Evolutionary conservation across 306 rosid species (phyloP), one percentile per base, ranked within the genome.

Genomic region (Quercus berberidifolia): DNA sequence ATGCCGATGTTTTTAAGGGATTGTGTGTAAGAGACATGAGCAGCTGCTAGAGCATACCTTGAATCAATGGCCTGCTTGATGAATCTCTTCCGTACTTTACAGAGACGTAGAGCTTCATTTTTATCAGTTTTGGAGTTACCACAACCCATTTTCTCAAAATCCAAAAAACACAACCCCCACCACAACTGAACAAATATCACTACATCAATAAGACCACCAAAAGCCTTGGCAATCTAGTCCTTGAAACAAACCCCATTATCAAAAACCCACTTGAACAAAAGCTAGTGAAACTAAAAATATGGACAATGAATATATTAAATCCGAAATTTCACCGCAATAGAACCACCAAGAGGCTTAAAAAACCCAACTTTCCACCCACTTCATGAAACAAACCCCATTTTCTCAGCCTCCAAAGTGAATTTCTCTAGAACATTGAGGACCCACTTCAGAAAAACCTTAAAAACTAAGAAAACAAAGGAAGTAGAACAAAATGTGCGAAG

Each of bases 1-100:
- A 89, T 75, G 83, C 99, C 99, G 33, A 95, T 78, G 74, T 85
- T 85, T 77, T 89, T 79, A 41, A 95, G 94, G 43, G 99, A 92
- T 76, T 85, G 88, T 55, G 79, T 76, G 82, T 95, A 93, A 43
- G 98, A 91, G 46, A 93, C 92, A 75, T 93, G 99, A 3, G 97
- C 84, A 55, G 99, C 99, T 14, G 94, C 98, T 41, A 95, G 65
- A 73, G 88, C 93, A 79, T 89, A 95, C 78, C 98, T 91, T 5
- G 99, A 90, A 80, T 95, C 96, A 77, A 93, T 85, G 19, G 98
- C 99, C 62, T 85, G 93, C 86, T 88, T 87, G 81, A 93, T 91
- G 83, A 88, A 91, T 63, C 96, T 46, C 65, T 89, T 90, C n/a
- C 99, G 83, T 25, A 89, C 97, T 74, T 75, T 95, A 64, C 99